Percentiles rank a stretch among this genome's conserved stretches.
These are phyloP conservation scores for Neurospora sp. DNA, from an alignment of 495 filamentous ascomycete genomes.

Conservation along the genomic window DNA sequence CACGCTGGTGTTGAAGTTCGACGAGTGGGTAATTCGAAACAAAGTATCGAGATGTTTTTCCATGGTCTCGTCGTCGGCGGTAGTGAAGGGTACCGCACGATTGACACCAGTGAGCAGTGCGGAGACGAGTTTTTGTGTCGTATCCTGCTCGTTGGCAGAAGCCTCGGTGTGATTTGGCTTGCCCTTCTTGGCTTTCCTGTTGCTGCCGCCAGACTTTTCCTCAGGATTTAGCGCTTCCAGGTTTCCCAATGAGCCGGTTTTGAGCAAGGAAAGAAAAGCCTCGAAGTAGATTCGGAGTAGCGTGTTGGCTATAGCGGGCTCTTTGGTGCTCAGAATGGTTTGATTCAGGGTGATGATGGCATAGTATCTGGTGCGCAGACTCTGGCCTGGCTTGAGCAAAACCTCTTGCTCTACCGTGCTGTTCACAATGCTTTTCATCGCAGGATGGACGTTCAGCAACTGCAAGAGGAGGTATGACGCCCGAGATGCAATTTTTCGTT, in stretches of 20 bases:
- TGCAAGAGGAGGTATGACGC: conserved; percentile 90
- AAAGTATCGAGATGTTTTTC: conserved; percentile 86
- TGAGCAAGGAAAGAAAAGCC: conserved; percentile 64
- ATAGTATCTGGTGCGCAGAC: conserved; percentile 82
- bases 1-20: conserved; percentile 97
- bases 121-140: conserved; percentile 79
- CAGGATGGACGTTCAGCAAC: conserved; percentile 72
- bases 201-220: conserved; percentile 9
- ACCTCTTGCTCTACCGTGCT: conserved; percentile 75
- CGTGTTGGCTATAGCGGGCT: conserved; percentile 70
- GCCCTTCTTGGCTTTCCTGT: conserved; percentile 13
- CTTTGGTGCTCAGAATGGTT: conserved; percentile 75
- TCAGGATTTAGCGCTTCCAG: conserved; percentile 12
- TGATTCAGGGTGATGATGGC: conserved; percentile 95
- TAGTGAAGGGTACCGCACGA: conserved; percentile 85
- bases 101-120: conserved; percentile 90
- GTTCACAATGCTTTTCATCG: conserved; percentile 86
- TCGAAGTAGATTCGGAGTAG: conserved; percentile 84
- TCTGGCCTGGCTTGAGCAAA: conserved; percentile 79
- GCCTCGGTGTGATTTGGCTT: conserved; percentile 6
- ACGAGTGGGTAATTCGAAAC: conserved; percentile 90
- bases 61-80: conserved; percentile 65
- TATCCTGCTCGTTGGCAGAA: conserved; percentile 39
- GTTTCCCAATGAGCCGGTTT: conserved; percentile 37
- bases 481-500: conserved; percentile 87